Percentiles rank a stretch among this genome's conserved stretches.
Evolutionary conservation across 495 filamentous ascomycete species (phyloP).

Genomic region (Hypoxylon rickii): DNA sequence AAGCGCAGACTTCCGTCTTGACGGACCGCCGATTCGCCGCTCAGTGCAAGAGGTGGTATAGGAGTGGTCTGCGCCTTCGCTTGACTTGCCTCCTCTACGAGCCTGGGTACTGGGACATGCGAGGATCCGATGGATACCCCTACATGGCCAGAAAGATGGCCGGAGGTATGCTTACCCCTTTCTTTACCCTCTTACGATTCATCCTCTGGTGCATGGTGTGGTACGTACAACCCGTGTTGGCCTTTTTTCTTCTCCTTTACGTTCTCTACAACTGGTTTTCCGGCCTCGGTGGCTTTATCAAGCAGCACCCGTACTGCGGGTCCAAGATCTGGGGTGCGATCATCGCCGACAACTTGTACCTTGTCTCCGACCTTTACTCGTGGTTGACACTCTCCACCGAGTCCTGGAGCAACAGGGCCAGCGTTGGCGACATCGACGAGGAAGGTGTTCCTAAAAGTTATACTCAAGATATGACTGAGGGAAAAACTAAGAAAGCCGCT

Average conservation of each 20-base stretch:
- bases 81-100: constrained; percentile 28
- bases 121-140: not conserved
- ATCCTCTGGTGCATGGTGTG: constrained; percentile 29
- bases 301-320: constrained; percentile 14
- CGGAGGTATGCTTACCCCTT: constrained; percentile 13
- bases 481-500: too few species aligned
- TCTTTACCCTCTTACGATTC: constrained; percentile 7
- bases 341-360: constrained; percentile 19
- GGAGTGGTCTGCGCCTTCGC: constrained; percentile 20
- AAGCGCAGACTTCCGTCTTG: constrained; percentile 19
- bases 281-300: constrained; percentile 4
- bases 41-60: constrained; percentile 31
- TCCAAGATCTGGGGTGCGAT: constrained; percentile 24
- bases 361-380: constrained; percentile 22
- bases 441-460: too few species aligned
- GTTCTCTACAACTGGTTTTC: constrained; percentile 17
- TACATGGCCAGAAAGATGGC: constrained; percentile 34
- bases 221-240: constrained; percentile 4
- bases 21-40: constrained; percentile 1
- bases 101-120: constrained; percentile 10
- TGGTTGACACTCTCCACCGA: constrained; percentile 8
- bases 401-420: constrained; percentile 16
- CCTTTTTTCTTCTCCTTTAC: constrained; percentile 17
- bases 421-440: constrained; percentile 2
- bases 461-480: too few species aligned